A percentile compares a stretch with the other conserved stretches of the same genome.
Conservation (phyloP, 179 eudicot species). For the Silene noctiflora region DNA sequence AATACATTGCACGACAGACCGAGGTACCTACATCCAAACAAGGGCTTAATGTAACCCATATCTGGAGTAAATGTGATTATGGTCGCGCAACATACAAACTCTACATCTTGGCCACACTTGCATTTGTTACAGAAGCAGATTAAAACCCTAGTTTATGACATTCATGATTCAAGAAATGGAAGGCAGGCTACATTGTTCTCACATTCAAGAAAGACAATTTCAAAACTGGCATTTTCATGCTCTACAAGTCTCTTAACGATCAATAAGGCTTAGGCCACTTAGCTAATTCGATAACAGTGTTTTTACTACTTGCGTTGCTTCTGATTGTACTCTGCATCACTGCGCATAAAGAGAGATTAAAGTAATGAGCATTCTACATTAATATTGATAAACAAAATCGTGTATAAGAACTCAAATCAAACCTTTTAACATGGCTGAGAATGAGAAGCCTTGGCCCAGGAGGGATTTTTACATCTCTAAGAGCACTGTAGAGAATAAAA, state of each 20-base stretch:
- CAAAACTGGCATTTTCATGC: conserved; percentile 19
- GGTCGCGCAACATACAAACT: not conserved
- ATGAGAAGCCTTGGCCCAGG: conserved; percentile 97
- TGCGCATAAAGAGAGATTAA: conserved; percentile 7
- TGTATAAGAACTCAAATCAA: not conserved
- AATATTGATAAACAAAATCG: not conserved
- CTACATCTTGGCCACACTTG: not conserved
- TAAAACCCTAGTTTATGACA: conserved; percentile 15
- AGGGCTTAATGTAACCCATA: not conserved
- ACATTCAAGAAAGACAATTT: conserved; percentile 15
- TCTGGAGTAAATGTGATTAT: no score
- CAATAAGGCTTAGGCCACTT: conserved; percentile 2
- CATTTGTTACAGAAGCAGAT: not conserved
- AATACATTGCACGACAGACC: not conserved
- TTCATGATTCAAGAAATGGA: conserved; percentile 13
- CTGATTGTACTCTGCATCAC: conserved; percentile 34
- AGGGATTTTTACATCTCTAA: conserved; percentile 82
- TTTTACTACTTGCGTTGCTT: conserved; percentile 26
- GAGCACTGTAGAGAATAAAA: conserved; percentile 62
- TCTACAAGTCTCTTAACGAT: conserved; percentile 18
- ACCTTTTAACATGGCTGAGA: conserved; percentile 91
- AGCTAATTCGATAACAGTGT: conserved; percentile 16
- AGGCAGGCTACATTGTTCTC: conserved; percentile 20
- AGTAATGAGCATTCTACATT: not conserved
- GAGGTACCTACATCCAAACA: not conserved